A percentile compares a stretch with the other conserved stretches of the same genome.
These are phyloP conservation scores for Pseudophaeomoniella oleicola DNA, from an alignment of 2,329 filamentous ascomycete species.

Conservation along the genomic window DNA sequence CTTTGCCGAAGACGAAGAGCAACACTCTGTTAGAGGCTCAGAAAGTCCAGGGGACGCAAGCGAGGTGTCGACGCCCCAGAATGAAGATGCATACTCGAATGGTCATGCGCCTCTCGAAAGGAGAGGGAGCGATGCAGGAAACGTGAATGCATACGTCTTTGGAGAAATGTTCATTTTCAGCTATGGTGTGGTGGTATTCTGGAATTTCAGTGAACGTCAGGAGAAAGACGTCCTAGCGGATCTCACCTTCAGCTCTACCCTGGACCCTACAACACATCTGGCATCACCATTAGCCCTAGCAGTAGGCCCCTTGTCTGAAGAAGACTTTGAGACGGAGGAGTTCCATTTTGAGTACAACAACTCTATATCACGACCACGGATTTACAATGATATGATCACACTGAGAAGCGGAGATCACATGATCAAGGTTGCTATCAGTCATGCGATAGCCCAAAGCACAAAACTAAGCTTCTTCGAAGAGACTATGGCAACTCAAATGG, in stretches of 20 bases:
- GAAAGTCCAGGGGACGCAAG: conserved; percentile 17
- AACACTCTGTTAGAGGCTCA: conserved; percentile 27
- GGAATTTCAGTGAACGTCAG: conserved; percentile 94
- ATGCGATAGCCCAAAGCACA: conserved; percentile 93
- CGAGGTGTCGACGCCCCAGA: conserved; percentile 9
- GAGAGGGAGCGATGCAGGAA: conserved; percentile 7
- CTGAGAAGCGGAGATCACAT: conserved; percentile 90
- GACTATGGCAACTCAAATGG: conserved; percentile 87
- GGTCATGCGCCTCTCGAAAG: conserved; percentile 11
- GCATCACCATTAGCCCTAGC: conserved; percentile 46
- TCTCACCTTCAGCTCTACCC: conserved; percentile 53
- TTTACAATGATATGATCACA: conserved; percentile 99
- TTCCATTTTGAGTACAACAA: conserved; percentile 97
- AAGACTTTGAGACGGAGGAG: conserved; percentile 92
- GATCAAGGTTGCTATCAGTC: conserved; percentile 53
- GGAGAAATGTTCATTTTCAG: conserved; percentile 96
- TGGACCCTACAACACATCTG: conserved; percentile 14
- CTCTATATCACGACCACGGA: conserved; percentile 69
- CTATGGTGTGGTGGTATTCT: conserved; percentile 95
- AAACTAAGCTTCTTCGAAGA: conserved; percentile 95
- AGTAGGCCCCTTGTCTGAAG: conserved; percentile 65
- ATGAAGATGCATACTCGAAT: conserved; percentile 14
- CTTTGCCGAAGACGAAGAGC: conserved; percentile 54
- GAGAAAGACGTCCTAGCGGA: conserved; percentile 95
- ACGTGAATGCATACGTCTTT: conserved; percentile 43